Base-by-base conservation (phyloP, 768 basidiomycete genomes). In the Russula abietina region DNA sequence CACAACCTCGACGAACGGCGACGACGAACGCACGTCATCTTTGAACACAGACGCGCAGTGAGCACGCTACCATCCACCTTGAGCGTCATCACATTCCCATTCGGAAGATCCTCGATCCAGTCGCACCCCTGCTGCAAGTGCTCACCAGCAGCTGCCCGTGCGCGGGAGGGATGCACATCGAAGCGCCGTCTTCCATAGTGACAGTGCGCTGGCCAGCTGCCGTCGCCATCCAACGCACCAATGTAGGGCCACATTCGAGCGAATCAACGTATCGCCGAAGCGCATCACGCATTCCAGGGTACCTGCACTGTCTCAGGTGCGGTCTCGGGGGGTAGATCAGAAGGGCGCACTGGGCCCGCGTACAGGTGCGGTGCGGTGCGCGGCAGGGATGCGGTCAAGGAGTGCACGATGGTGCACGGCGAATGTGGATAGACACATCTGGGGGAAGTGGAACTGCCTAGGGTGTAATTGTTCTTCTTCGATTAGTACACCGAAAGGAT, bases 161-260 rank as follows among this genome's bases (percentile, higher is more conserved):
- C 67, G 53, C 52, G 39, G 26, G 33, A 58, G 6, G 67, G 59
- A n/a, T 3, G 65, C 52, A 26, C 60, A 59, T 32, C 28, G 46
- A 30, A 10, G 4, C 5, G 28, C 33, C 51, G 4, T 62, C 59
- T 8, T 61, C 58, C 52, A 61, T 56, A 6, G 51, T 46, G 59
- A 72, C 68, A 43, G 65, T 67, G 28, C 73, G 70, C 57, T 73
- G 72, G 11, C 73, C 73, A 26, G 70, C 70, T 1, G 71, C 71
- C 32, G 71, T 71, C 51, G 73, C 72, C 57, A 73, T 73, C 72
- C 72, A 73, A 14, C 68, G 68, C 45, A 66, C 65, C 12, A 66
- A 62, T 1, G 64, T 52, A 11, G 59, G 61, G 30, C 70, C 69
- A 48, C 61, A 19, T 66, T n/a, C n/a, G n/a, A n/a, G n/a, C 61